Percentiles rank a stretch among this genome's conserved stretches.
Conservation (phyloP, 805 yeast genomes). For the Priceomyces castillae region DNA sequence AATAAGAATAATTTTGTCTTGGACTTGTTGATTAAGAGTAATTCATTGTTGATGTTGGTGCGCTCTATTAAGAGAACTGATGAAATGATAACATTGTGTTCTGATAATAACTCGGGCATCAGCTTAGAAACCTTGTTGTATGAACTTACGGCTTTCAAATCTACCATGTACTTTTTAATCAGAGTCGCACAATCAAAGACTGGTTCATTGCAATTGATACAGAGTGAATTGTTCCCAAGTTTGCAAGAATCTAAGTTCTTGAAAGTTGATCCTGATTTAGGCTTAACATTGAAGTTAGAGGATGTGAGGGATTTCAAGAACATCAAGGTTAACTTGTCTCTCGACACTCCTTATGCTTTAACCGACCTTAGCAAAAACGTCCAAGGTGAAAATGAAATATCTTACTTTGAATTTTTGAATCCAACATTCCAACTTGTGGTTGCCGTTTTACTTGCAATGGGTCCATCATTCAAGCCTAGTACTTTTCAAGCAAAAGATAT, state of each 20-base stretch:
- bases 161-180: slow-evolving; percentile 64
- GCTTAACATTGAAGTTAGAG: slow-evolving; percentile 47
- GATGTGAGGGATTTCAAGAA: slow-evolving; percentile 19
- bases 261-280: slow-evolving; percentile 75
- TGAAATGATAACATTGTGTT: slow-evolving; percentile 47
- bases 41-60: slow-evolving; percentile 62
- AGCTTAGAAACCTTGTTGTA: slow-evolving; percentile 57
- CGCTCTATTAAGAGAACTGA: slow-evolving; percentile 70
- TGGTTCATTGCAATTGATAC: slow-evolving; percentile 77
- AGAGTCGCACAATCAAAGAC: slow-evolving; percentile 71
- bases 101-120: slow-evolving; percentile 24
- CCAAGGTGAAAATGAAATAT: slow-evolving; percentile 29
- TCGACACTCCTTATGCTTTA: slow-evolving; percentile 51
- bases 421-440: slow-evolving; percentile 73
- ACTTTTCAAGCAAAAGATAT: slow-evolving; percentile 51
- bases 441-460: slow-evolving; percentile 69
- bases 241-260: slow-evolving; percentile 57
- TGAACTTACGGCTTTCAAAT: slow-evolving; percentile 74
- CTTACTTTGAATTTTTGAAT: slow-evolving; percentile 64
- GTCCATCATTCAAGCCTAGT: slow-evolving; percentile 67
- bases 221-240: slow-evolving; percentile 66
- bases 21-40: slow-evolving; percentile 60
- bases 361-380: slow-evolving; percentile 8
- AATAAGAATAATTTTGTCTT: slow-evolving; percentile 56
- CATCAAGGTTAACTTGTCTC: slow-evolving; percentile 45